These are phyloP conservation scores for Paecilomyces formosus DNA, from an alignment of 2,329 filamentous ascomycete genomes.

Conservation along the genomic window DNA sequence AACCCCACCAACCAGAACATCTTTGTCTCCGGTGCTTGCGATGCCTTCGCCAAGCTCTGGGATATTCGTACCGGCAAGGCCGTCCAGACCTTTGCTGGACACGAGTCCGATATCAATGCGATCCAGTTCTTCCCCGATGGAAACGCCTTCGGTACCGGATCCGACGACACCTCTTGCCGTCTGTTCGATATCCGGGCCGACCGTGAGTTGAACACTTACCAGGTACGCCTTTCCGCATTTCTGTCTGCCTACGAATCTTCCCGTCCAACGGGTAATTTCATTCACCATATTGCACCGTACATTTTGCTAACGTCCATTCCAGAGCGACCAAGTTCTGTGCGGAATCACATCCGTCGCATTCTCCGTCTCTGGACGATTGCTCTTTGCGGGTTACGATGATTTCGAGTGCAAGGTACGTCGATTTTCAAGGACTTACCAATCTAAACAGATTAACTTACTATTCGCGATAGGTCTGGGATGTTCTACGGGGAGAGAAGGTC, in stretches of 20 bases:
- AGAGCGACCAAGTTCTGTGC: slow-evolving; percentile 96
- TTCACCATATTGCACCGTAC: background rate
- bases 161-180: slow-evolving; percentile 93
- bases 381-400: slow-evolving; percentile 97
- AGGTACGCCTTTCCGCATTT: slow-evolving; percentile 39
- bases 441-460: slow-evolving; percentile 13
- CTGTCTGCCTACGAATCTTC: background rate
- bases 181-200: slow-evolving; percentile 97
- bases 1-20: slow-evolving; percentile 99
- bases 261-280: background rate
- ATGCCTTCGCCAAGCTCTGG: slow-evolving; percentile 98
- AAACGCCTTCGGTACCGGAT: slow-evolving; percentile 95
- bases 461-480: slow-evolving; percentile 77
- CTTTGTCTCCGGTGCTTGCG: slow-evolving; percentile 98
- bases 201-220: slow-evolving; percentile 64
- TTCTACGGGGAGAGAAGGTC: slow-evolving; percentile 92
- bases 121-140: slow-evolving; percentile 99
- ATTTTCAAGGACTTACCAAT: background rate
- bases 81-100: slow-evolving; percentile 95
- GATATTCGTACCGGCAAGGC: slow-evolving; percentile 97
- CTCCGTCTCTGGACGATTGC: slow-evolving; percentile 86
- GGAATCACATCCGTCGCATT: slow-evolving; percentile 98
- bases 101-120: slow-evolving; percentile 98
- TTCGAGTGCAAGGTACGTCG: slow-evolving; percentile 94
- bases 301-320: slow-evolving; percentile 9